Percentiles rank a stretch among this genome's conserved stretches.
phyloP scores from a whole-genome alignment of 2,329 filamentous ascomycete species.

The Bipolaris sorokiniana region DNA sequence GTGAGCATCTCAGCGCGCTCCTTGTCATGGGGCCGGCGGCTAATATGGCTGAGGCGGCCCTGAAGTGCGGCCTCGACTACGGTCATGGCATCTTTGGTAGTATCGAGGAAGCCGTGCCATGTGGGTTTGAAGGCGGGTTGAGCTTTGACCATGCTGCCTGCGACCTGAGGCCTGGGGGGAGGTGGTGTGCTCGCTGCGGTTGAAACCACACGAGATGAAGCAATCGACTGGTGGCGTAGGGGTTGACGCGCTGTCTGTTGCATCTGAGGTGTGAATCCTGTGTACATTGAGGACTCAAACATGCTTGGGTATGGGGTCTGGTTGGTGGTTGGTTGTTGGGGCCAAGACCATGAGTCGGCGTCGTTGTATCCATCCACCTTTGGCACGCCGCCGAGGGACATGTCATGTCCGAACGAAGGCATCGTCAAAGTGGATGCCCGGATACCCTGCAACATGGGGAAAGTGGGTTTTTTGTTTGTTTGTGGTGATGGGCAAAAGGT shows the following conservation, averaged over 20 bases:
- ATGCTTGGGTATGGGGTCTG: constrained; percentile 33
- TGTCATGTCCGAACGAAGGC: constrained; percentile 45
- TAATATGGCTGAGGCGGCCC: constrained; percentile 74
- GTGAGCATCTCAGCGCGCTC: constrained; percentile 78
- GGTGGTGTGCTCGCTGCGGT: constrained; percentile 38
- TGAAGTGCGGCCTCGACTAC: constrained; percentile 80
- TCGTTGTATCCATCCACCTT: constrained; percentile 45
- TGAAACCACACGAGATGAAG: constrained; percentile 36
- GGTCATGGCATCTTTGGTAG: constrained; percentile 76
- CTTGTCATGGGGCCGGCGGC: constrained; percentile 83
- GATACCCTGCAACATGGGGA: constrained; percentile 48
- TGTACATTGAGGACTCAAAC: constrained; percentile 42
- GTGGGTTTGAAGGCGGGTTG: constrained; percentile 63
- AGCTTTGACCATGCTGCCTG: constrained; percentile 44
- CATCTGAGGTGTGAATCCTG: constrained; percentile 31
- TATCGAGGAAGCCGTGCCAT: constrained; percentile 70
- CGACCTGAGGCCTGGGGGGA: constrained; percentile 35
- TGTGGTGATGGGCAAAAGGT: background rate
- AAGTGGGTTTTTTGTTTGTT: background rate
- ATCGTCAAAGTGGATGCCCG: constrained; percentile 44
- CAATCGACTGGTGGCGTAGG: constrained; percentile 40
- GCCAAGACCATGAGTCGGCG: constrained; percentile 42
- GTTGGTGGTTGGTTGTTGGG: constrained; percentile 34
- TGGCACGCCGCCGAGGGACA: constrained; percentile 40
- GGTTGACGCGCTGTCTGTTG: constrained; percentile 29